Evolutionary conservation across 2,329 filamentous ascomycete species (phyloP).

Genomic region (Fusarium sp.): DNA sequence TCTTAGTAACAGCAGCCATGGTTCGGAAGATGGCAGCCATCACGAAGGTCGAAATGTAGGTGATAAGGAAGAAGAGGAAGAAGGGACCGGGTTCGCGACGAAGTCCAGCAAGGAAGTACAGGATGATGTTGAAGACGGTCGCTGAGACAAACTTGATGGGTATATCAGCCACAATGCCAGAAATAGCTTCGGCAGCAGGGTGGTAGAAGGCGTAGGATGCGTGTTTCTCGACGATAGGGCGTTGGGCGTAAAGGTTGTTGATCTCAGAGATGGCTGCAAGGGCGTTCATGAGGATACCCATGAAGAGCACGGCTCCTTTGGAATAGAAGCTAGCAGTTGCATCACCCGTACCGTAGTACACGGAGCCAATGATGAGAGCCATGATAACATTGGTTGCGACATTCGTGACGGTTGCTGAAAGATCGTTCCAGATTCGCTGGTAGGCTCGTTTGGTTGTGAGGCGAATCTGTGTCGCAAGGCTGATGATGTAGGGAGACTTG

Average conservation of each 20-base stretch:
- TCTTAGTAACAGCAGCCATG: slow-evolving; percentile 76
- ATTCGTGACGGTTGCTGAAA: slow-evolving; percentile 59
- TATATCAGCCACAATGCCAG: slow-evolving; percentile 66
- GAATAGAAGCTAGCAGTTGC: slow-evolving; percentile 65
- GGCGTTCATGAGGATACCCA: slow-evolving; percentile 70
- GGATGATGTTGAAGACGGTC: slow-evolving; percentile 64
- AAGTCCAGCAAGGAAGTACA: slow-evolving; percentile 69
- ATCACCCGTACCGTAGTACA: slow-evolving; percentile 66
- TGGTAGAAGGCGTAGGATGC: slow-evolving; percentile 64
- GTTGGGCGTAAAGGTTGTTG: slow-evolving; percentile 57
- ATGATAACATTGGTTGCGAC: slow-evolving; percentile 64
- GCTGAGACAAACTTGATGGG: slow-evolving; percentile 68
- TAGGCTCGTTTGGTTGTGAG: slow-evolving; percentile 64
- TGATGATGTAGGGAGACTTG: slow-evolving; percentile 69
- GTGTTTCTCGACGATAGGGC: slow-evolving; percentile 63
- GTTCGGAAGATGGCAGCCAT: slow-evolving; percentile 84
- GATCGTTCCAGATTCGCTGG: slow-evolving; percentile 65
- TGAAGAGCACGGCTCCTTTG: slow-evolving; percentile 69
- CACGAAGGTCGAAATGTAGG: slow-evolving; percentile 74
- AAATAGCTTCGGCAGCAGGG: slow-evolving; percentile 64
- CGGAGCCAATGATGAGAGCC: slow-evolving; percentile 70
- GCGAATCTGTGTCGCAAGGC: slow-evolving; percentile 64
- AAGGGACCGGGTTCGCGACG: slow-evolving; percentile 73
- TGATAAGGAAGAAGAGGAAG: slow-evolving; percentile 81
- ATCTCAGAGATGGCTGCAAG: slow-evolving; percentile 69